phyloP scores from a whole-genome alignment of 2,329 filamentous ascomycete genomes.

The Helotiales sp. region DNA sequence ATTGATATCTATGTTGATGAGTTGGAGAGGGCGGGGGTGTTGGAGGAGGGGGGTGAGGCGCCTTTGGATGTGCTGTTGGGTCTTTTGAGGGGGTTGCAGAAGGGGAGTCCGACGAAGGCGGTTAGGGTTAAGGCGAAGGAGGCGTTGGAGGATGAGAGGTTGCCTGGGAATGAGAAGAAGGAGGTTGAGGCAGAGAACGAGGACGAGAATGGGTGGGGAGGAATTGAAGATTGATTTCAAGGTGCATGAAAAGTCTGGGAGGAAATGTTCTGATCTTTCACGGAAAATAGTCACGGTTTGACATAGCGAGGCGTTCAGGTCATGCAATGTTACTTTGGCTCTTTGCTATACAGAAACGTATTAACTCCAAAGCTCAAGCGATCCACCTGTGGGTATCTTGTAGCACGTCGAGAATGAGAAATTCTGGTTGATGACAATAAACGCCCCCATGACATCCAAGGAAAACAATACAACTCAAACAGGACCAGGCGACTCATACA shows the following conservation, averaged over 20 bases:
- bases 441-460: constrained; percentile 4
- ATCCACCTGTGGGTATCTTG: constrained; percentile 26
- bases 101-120: constrained; percentile 64
- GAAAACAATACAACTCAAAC: constrained; percentile 13
- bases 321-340: constrained; percentile 16
- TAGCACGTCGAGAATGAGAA: constrained; percentile 15
- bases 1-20: constrained; percentile 93
- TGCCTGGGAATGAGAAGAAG: constrained; percentile 59
- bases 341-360: constrained; percentile 18
- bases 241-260: not conserved
- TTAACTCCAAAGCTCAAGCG: constrained; percentile 14
- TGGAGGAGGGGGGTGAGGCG: constrained; percentile 41
- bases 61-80: constrained; percentile 41
- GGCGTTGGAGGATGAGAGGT: constrained; percentile 69
- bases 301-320: constrained; percentile 25
- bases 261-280: not conserved
- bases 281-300: not conserved
- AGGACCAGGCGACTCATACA: constrained; percentile 64
- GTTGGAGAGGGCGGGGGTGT: constrained; percentile 67
- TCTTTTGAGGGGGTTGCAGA: constrained; percentile 44
- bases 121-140: constrained; percentile 71
- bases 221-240: constrained; percentile 32
- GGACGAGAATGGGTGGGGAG: constrained; percentile 39
- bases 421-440: constrained; percentile 11
- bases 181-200: constrained; percentile 38